Evolutionary conservation across 1,139 yeast genomes (phyloP), one percentile per base, ranked within the genome.

Genomic region (Diutina ranongensis): DNA sequence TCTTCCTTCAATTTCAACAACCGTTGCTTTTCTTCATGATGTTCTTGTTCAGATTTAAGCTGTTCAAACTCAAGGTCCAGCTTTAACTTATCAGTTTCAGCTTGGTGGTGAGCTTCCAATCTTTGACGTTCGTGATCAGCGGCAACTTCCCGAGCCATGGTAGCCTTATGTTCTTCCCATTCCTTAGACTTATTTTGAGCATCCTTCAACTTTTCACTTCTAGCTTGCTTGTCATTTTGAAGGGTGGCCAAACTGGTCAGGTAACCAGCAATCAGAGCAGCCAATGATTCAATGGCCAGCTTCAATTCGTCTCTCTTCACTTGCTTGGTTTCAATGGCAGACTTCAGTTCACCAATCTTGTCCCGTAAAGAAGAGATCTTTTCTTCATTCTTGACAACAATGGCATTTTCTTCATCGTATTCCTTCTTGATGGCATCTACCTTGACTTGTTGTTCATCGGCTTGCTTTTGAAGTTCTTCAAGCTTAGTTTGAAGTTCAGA

Each of bases 31-130:
- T 66, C 65, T 48, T 66, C 65, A 35, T 52, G 57, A 28, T 55
- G 61, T 36, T 55, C 58, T 45, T 65, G 62, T 45, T 60, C 63
- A 32, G 49, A 50, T 32, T 50, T 41, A 35, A 45, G 45, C 45
- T 48, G 49, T 34, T 52, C 50, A 28, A 47, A 49, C 50, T 71
- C 76, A 47, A 74, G 62, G 53, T 74, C 78, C 49, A 68, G 76
- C 53, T 71, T 66, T 33, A 67, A 55, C 53, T 63, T 65, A 51
- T 65, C 63, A 46, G 73, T 69, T 51, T 71, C 78, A 47, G 70
- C 75, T 40, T 68, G 76, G 52, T 71, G 67, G 42, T 65, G 64
- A 35, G 75, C 78, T 53, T 69, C 73, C 20, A 67, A 57, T 52
- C 78, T 65, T 53, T 67, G 63, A 48, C 71, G 64, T 53, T 74